These are phyloP conservation scores for Striga hermonthica DNA, from an alignment of 305 asterid species.

Conservation along the genomic window DNA sequence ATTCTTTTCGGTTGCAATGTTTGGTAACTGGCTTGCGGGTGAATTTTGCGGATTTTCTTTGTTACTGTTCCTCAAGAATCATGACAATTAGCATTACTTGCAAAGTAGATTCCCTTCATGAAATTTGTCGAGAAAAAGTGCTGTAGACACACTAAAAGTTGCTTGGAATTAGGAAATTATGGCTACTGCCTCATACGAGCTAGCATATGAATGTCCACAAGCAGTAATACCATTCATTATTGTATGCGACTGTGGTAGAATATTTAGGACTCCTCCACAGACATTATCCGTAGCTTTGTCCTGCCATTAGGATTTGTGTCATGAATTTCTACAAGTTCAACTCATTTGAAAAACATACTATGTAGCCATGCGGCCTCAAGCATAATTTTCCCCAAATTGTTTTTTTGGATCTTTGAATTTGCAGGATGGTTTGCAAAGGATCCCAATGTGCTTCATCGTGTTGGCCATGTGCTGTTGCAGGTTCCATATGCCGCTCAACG, in stretches of 20 bases:
- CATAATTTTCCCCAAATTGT: constrained; percentile 11
- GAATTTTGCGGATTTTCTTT: constrained; percentile 24
- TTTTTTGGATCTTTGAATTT: constrained; percentile 26
- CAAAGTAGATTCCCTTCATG: constrained; percentile 7
- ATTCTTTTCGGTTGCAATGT: no score
- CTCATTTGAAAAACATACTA: constrained; percentile 1
- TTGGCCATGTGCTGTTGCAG: constrained; percentile 89
- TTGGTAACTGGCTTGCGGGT: no score
- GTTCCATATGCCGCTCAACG: constrained; percentile 70
- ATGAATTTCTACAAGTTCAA: not conserved
- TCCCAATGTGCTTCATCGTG: constrained; percentile 79
- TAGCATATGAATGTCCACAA: not conserved
- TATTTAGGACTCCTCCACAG: not conserved
- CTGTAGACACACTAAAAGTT: not conserved
- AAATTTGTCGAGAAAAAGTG: constrained; percentile 8
- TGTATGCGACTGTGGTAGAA: not conserved
- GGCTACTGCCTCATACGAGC: not conserved
- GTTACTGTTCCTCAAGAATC: constrained; percentile 15
- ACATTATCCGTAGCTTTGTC: not conserved
- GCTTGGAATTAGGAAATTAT: not conserved
- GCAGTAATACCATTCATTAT: not conserved
- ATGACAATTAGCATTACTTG: constrained; percentile 2
- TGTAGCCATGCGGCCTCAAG: constrained; percentile 16
- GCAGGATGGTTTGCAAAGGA: constrained; percentile 97
- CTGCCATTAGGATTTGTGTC: not conserved